phyloP scores from a whole-genome alignment of 2,329 filamentous ascomycete species.

The Allantophomopsis lycopodina region DNA sequence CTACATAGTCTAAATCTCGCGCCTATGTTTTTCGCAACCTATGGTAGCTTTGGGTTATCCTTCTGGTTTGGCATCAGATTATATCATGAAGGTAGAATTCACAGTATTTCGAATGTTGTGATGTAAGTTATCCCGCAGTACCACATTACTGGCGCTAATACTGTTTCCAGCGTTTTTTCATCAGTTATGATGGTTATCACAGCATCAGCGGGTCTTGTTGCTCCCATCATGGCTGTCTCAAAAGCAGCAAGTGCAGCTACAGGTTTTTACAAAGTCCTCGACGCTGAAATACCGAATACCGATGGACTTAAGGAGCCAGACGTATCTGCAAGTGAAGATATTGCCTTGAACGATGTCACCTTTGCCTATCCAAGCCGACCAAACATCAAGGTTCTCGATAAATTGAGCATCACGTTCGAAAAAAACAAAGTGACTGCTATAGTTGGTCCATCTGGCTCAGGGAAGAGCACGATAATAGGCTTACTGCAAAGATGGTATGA shows the following conservation, averaged over 20 bases:
- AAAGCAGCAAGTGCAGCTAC: constrained; percentile 22
- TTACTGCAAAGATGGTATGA: constrained; percentile 63
- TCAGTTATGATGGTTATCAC: constrained; percentile 44
- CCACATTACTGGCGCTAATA: neutral
- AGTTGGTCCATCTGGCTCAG: constrained; percentile 58
- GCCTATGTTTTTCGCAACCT: constrained; percentile 24
- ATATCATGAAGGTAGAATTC: constrained; percentile 29
- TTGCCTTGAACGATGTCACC: constrained; percentile 48
- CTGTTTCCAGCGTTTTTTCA: constrained; percentile 18
- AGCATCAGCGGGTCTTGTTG: constrained; percentile 40
- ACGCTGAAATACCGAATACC: constrained; percentile 20
- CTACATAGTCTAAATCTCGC: constrained; percentile 37
- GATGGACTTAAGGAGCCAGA: constrained; percentile 31
- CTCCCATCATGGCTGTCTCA: constrained; percentile 37
- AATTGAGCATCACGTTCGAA: constrained; percentile 41
- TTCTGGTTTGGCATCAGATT: constrained; percentile 51
- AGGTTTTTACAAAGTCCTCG: constrained; percentile 22
- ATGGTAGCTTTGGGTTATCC: constrained; percentile 36
- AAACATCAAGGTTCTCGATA: constrained; percentile 47
- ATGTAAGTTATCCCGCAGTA: constrained; percentile 26
- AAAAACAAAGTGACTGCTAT: constrained; percentile 59
- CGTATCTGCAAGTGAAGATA: constrained; percentile 35
- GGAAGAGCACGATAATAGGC: constrained; percentile 63
- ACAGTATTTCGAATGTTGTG: constrained; percentile 36
- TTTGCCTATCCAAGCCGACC: constrained; percentile 61